These are phyloP conservation scores for Pyrenophora tritici-repentis DNA, from an alignment of 2,329 filamentous ascomycete genomes.

Conservation along the genomic window DNA sequence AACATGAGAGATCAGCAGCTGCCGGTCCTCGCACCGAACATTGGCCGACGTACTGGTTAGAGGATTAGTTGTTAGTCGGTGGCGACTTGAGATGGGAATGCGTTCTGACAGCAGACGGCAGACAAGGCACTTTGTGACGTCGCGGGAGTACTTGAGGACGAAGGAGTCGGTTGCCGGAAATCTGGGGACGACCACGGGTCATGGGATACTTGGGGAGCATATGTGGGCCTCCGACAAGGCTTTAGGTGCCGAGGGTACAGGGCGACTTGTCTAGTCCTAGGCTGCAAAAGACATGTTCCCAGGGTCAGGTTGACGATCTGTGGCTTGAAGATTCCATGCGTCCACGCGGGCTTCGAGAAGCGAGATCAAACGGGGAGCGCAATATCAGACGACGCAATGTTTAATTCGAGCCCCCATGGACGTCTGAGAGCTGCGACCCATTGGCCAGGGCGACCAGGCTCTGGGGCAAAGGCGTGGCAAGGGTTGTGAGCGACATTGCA, in stretches of 20 bases:
- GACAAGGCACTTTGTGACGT: constrained; percentile 1
- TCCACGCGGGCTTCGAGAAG: constrained; percentile 47
- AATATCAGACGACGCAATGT: constrained; percentile 41
- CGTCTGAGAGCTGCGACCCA: constrained; percentile 21
- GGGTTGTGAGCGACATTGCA: constrained; percentile 4
- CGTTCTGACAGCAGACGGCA: neutral
- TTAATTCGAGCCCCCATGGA: constrained; percentile 32
- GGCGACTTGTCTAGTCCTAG: constrained; percentile 34
- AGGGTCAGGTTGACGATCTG: constrained; percentile 41
- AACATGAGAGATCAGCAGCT: constrained; percentile 8
- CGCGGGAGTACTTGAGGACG: constrained; percentile 12
- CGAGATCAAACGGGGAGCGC: constrained; percentile 40
- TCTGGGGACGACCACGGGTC: constrained; percentile 34
- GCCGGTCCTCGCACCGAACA: constrained; percentile 1
- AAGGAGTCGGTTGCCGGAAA: constrained; percentile 32
- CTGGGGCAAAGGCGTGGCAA: constrained; percentile 20
- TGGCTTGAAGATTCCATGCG: constrained; percentile 46
- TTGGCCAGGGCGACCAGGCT: constrained; percentile 30
- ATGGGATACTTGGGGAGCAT: constrained; percentile 45
- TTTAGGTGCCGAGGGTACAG: constrained; percentile 40
- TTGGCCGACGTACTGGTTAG: constrained; percentile 8
- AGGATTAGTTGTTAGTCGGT: neutral
- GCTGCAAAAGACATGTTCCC: constrained; percentile 24
- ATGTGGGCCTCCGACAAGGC: constrained; percentile 43
- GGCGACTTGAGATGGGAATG: constrained; percentile 1